Evolutionary conservation across 495 filamentous ascomycete genomes (phyloP), one percentile per base, ranked within the genome.

Genomic region (Bathelium albidoporum): DNA sequence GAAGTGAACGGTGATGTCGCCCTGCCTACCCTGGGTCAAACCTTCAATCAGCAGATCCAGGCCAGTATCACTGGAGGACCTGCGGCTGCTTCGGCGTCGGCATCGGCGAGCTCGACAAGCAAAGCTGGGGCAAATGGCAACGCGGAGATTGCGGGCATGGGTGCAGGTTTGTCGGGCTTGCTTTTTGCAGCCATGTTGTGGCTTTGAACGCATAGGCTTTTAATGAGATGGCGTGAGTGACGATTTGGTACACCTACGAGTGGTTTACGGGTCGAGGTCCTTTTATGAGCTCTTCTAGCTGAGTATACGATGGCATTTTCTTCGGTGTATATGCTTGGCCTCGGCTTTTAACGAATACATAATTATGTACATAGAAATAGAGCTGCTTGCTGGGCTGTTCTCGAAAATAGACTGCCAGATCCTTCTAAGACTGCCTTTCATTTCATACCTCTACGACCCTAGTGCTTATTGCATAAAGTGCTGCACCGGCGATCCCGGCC

Each of bases 1-100:
- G 75, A 82, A 41, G 83, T 94, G 5, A 73, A 89, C 65, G 85
- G 87, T 20, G 83, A 82, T 69, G 80, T 84, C 1, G 73, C 81
- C 7, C 79, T 93, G 12, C 90, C 90, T 0, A 87, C 82, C 18
- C 62, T 95, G 9, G 88, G 86, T 11, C 76, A 83, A 68, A 82
- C 41, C 9, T 49, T 26, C 26, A 32, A 63, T 16, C 43, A 45
- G 32, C 43, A 29, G 20, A 53, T 55, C 4, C 28, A 53, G 10
- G 12, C 44, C 20, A 58, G 32, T 22, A 63, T 63, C 26, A 43
- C 31, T 34, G 61, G 44, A n/a, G 61, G 43, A 18, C 24, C 44
- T 32, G 44, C 31, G 3, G 61, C 44, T 2, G 61, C 61, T 45
- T 31, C 44, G 4, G 16, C 39, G 24, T 31, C 60, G 20, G n/a